Evolutionary conservation across 305 asterid species (phyloP).

Genomic region (Euphrasia arctica): DNA sequence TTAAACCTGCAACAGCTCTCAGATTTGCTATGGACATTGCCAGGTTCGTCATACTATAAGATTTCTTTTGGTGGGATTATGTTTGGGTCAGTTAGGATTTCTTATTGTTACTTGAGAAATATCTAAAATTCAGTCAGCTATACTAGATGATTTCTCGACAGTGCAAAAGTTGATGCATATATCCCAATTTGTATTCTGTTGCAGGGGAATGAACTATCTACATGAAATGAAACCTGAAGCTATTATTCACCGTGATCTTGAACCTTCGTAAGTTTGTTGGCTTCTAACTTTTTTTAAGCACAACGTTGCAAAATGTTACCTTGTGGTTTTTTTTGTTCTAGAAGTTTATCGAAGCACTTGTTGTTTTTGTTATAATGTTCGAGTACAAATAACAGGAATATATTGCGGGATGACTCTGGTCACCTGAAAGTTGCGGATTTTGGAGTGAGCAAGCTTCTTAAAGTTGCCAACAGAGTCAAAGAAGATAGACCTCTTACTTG

Average conservation of each 20-base stretch:
- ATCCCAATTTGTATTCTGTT: constrained; percentile 24
- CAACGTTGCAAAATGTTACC: not conserved
- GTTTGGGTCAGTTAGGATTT: not conserved
- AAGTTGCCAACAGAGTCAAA: constrained; percentile 65
- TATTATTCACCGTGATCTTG: constrained; percentile 87
- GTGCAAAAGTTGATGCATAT: constrained; percentile 1
- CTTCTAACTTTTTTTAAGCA: constrained; percentile 13
- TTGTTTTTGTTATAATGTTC: constrained; percentile 3
- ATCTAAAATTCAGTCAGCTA: not conserved
- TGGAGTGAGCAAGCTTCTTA: constrained; percentile 83
- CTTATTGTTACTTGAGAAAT: not conserved
- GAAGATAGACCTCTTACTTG: constrained; percentile 58
- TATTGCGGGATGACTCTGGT: constrained; percentile 90
- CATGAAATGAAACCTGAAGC: constrained; percentile 79
- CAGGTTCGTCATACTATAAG: constrained; percentile 44
- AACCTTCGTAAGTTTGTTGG: constrained; percentile 76
- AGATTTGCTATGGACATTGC: constrained; percentile 95
- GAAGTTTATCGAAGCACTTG: constrained; percentile 25
- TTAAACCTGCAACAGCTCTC: constrained; percentile 77
- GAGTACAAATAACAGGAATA: constrained; percentile 61
- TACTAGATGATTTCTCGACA: constrained; percentile 5
- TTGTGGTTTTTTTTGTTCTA: constrained; percentile 15
- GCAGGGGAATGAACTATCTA: constrained; percentile 91
- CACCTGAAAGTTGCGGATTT: constrained; percentile 97
- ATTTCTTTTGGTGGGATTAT: too few species aligned